These are phyloP conservation scores for Geotrichum bryndzae DNA, from an alignment of 1,139 yeast species.

Conservation along the genomic window DNA sequence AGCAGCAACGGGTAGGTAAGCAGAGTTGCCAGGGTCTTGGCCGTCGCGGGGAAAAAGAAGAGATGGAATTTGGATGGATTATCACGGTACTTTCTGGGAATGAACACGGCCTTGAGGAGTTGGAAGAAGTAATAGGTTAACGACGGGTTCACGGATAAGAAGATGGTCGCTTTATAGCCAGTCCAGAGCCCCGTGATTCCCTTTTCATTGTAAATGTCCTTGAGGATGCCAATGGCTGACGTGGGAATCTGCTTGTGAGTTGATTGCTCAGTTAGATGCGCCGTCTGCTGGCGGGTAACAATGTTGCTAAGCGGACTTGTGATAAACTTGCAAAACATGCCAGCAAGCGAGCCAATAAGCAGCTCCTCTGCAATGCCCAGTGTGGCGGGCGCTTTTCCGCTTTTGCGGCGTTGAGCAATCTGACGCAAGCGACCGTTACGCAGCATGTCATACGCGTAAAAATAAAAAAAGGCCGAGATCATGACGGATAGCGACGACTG, in stretches of 20 bases:
- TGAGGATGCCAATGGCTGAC: slow-evolving; percentile 30
- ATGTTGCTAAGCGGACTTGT: slow-evolving; percentile 33
- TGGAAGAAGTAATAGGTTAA: slow-evolving; percentile 51
- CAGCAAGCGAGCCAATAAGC: slow-evolving; percentile 81
- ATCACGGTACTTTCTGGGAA: slow-evolving; percentile 28
- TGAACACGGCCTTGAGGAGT: slow-evolving; percentile 24
- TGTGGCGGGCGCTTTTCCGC: slow-evolving; percentile 62
- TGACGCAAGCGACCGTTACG: slow-evolving; percentile 75
- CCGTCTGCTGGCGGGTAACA: slow-evolving; percentile 34
- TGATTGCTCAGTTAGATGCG: slow-evolving; percentile 15
- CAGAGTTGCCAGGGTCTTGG: slow-evolving; percentile 33
- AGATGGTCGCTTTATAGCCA: slow-evolving; percentile 65
- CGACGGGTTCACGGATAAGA: slow-evolving; percentile 68
- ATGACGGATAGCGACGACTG: slow-evolving; percentile 32
- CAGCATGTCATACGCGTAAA: slow-evolving; percentile 76
- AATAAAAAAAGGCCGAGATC: slow-evolving; percentile 41
- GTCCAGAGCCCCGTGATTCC: slow-evolving; percentile 69
- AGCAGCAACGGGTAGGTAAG: slow-evolving; percentile 40
- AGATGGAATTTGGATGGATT: slow-evolving; percentile 29
- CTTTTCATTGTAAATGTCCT: slow-evolving; percentile 52
- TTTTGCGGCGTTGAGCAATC: slow-evolving; percentile 72
- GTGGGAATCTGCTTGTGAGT: slow-evolving; percentile 1
- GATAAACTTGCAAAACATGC: slow-evolving; percentile 34
- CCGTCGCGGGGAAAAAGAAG: slow-evolving; percentile 33
- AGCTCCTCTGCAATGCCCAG: slow-evolving; percentile 86